These are phyloP conservation scores for Annulohypoxylon moriforme DNA, from an alignment of 495 filamentous ascomycete genomes.

Conservation along the genomic window DNA sequence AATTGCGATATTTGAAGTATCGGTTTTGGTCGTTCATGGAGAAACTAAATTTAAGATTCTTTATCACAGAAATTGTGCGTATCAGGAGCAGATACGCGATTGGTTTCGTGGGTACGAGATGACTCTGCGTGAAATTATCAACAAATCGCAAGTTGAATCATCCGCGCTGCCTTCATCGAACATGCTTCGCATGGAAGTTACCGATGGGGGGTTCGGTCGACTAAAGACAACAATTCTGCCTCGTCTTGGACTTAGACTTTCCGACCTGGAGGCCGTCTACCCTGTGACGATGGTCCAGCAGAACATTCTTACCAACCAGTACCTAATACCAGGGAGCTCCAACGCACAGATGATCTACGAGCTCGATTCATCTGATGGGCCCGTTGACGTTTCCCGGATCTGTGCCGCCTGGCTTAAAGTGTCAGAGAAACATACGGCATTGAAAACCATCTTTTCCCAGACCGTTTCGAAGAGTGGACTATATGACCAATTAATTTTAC, in stretches of 20 bases:
- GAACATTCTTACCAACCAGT: slow-evolving; percentile 71
- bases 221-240: slow-evolving; percentile 64
- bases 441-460: slow-evolving; percentile 59
- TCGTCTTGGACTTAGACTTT: slow-evolving; percentile 59
- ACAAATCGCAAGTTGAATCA: slow-evolving; percentile 59
- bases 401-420: slow-evolving; percentile 60
- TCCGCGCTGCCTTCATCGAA: slow-evolving; percentile 69
- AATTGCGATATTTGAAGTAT: slow-evolving; percentile 74
- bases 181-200: slow-evolving; percentile 71
- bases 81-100: slow-evolving; percentile 64
- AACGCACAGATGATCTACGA: slow-evolving; percentile 71
- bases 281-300: slow-evolving; percentile 76
- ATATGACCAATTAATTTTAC: slow-evolving; percentile 57
- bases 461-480: slow-evolving; percentile 55
- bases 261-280: slow-evolving; percentile 65
- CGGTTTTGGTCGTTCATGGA: slow-evolving; percentile 66
- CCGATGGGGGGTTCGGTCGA: slow-evolving; percentile 65
- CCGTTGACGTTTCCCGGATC: slow-evolving; percentile 56
- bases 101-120: slow-evolving; percentile 72
- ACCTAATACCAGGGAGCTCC: slow-evolving; percentile 67
- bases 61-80: slow-evolving; percentile 69
- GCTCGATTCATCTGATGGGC: slow-evolving; percentile 54
- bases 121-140: slow-evolving; percentile 62
- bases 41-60: slow-evolving; percentile 72
- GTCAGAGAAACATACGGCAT: slow-evolving; percentile 51